Conservation (phyloP, 116 monocot genomes). For the Posidonia oceanica region DNA sequence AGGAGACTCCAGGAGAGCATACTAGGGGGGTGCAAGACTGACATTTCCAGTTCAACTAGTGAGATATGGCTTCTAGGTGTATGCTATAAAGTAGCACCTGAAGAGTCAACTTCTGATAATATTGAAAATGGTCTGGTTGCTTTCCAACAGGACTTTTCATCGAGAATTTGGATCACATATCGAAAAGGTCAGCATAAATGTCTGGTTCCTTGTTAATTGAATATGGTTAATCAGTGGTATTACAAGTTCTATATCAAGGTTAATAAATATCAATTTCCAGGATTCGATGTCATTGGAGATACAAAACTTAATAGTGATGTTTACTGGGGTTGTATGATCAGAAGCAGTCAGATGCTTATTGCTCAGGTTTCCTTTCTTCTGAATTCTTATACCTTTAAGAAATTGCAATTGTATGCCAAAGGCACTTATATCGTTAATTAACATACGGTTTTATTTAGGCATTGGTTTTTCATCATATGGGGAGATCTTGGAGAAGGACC, state of each 20-base stretch:
- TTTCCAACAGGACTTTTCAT: slow-evolving; percentile 81
- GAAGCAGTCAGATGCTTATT: slow-evolving; percentile 99
- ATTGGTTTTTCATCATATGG: slow-evolving; percentile 71
- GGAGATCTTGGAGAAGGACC: slow-evolving; percentile 88
- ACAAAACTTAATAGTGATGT: slow-evolving; percentile 83
- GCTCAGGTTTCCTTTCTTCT: slow-evolving; percentile 48
- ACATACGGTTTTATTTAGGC: slow-evolving; percentile 28
- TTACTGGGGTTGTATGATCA: slow-evolving; percentile 97
- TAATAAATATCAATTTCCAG: slow-evolving; percentile 20
- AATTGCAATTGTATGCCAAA: neutral
- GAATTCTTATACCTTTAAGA: neutral
- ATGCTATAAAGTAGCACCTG: slow-evolving; percentile 50
- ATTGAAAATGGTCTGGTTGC: slow-evolving; percentile 26
- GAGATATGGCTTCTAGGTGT: slow-evolving; percentile 87
- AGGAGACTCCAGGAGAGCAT: slow-evolving; percentile 81
- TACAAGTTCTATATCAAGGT: neutral
- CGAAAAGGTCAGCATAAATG: slow-evolving; percentile 54
- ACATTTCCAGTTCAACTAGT: slow-evolving; percentile 56
- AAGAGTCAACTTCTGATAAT: slow-evolving; percentile 26
- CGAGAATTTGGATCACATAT: slow-evolving; percentile 94
- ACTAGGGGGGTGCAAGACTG: slow-evolving; percentile 39
- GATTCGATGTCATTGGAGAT: slow-evolving; percentile 73
- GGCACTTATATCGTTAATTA: neutral
- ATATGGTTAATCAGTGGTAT: neutral
- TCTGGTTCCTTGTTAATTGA: neutral